Percentiles rank a stretch among this genome's conserved stretches.
Evolutionary conservation across 2,329 filamentous ascomycete species (phyloP).

Genomic region (Phyllosticta citribraziliensis): DNA sequence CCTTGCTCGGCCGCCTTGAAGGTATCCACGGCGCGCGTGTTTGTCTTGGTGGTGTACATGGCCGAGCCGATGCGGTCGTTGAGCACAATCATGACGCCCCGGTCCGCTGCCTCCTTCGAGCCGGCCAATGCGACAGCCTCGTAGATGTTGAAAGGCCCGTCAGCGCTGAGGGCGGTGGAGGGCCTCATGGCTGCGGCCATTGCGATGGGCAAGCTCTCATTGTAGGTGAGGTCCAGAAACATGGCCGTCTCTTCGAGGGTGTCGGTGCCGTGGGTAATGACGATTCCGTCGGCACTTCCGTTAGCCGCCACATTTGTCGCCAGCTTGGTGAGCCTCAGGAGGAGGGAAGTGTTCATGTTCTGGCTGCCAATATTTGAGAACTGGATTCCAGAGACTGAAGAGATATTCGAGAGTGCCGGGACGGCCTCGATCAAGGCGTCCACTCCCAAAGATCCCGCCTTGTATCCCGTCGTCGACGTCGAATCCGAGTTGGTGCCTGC

Average conservation of each 20-base stretch:
- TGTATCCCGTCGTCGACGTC: slow-evolving; percentile 45
- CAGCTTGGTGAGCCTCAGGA: slow-evolving; percentile 38
- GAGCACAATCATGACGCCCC: slow-evolving; percentile 51
- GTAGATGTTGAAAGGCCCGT: slow-evolving; percentile 53
- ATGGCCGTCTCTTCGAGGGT: slow-evolving; percentile 55
- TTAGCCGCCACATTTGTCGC: slow-evolving; percentile 42
- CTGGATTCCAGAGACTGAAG: slow-evolving; percentile 44
- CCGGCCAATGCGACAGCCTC: slow-evolving; percentile 50
- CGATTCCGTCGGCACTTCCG: slow-evolving; percentile 35
- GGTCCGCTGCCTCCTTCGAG: slow-evolving; percentile 33
- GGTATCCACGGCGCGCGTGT: slow-evolving; percentile 53
- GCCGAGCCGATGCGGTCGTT: slow-evolving; percentile 52
- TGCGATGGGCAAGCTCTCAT: slow-evolving; percentile 49
- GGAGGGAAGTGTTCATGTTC: slow-evolving; percentile 38
- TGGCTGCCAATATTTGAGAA: slow-evolving; percentile 27
- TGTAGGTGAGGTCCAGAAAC: slow-evolving; percentile 50
- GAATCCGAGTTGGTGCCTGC: slow-evolving; percentile 40
- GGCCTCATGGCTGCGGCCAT: slow-evolving; percentile 55
- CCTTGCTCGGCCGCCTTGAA: slow-evolving; percentile 51
- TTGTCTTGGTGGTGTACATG: slow-evolving; percentile 52
- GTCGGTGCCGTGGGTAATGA: slow-evolving; percentile 57
- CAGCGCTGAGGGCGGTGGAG: slow-evolving; percentile 51
- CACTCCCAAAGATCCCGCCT: slow-evolving; percentile 41
- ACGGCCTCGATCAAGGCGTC: slow-evolving; percentile 45
- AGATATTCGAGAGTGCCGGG: slow-evolving; percentile 44